Percentiles rank a stretch among this genome's conserved stretches.
phyloP scores from a whole-genome alignment of 768 basidiomycete species.

The Russula brevipes region DNA sequence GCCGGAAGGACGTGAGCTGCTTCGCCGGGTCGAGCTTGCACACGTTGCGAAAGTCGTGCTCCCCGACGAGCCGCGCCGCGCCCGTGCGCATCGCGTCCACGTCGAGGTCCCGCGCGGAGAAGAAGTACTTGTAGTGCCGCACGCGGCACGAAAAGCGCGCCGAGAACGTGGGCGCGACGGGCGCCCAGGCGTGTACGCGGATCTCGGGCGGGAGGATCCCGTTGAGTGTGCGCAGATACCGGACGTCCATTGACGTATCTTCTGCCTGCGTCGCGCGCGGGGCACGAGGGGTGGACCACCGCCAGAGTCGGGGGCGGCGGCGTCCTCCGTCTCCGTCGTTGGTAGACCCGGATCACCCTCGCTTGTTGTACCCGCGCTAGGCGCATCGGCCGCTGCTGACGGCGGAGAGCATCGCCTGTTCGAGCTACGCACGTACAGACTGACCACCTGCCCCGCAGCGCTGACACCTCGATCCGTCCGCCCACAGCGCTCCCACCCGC shows the following conservation, averaged over 20 bases:
- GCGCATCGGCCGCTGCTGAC: not conserved
- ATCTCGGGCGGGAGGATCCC: conserved; percentile 84
- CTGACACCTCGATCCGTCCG: conserved; percentile 95
- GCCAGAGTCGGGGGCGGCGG: not conserved
- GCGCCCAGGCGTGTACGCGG: conserved; percentile 91
- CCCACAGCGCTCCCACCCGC: conserved; percentile 88
- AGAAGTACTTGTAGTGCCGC: conserved; percentile 98
- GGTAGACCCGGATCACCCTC: not conserved
- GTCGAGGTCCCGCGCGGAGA: conserved; percentile 64
- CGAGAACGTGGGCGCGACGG: conserved; percentile 72
- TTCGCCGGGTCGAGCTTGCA: conserved; percentile 91
- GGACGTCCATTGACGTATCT: conserved; percentile 45
- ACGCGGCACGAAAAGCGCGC: conserved; percentile 82
- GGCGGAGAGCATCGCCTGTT: conserved; percentile 28
- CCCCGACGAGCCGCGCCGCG: conserved; percentile 67
- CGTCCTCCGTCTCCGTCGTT: too few species aligned
- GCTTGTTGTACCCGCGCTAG: not conserved
- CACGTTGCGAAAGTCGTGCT: conserved; percentile 93
- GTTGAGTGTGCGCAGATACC: conserved; percentile 79
- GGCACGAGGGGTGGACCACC: not conserved
- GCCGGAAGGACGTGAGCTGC: conserved; percentile 75
- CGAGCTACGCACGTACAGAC: conserved; percentile 82
- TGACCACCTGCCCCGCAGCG: conserved; percentile 88
- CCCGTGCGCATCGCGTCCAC: conserved; percentile 70
- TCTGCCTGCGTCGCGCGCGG: not conserved